Conservation (phyloP, 805 yeast species). For the Phaffomyces thermotolerans region DNA sequence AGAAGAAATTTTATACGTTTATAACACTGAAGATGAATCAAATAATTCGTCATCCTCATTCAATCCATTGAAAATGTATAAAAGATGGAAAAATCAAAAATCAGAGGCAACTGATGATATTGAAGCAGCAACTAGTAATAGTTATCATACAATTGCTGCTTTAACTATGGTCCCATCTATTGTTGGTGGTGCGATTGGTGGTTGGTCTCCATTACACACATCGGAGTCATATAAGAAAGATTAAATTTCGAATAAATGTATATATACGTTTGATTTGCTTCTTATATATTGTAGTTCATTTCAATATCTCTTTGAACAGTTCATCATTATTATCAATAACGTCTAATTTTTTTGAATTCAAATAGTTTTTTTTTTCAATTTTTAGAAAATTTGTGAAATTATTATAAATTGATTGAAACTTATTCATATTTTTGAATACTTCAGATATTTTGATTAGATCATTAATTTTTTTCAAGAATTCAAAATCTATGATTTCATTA, state of each 20-base stretch:
- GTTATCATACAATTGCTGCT: constrained; percentile 30
- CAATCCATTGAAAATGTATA: constrained; percentile 21
- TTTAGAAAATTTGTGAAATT: constrained; percentile 39
- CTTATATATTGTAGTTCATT: background rate
- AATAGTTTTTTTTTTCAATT: constrained; percentile 28
- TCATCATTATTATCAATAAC: constrained; percentile 16
- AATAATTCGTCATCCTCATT: background rate
- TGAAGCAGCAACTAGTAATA: constrained; percentile 8
- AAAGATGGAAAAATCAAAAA: constrained; percentile 19
- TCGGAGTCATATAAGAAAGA: background rate
- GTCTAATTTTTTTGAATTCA: constrained; percentile 19
- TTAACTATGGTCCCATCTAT: constrained; percentile 47
- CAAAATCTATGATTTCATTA: constrained; percentile 25
- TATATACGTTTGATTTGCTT: background rate
- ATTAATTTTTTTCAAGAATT: constrained; percentile 36
- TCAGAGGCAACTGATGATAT: constrained; percentile 9
- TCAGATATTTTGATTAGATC: constrained; percentile 43
- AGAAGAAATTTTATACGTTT: constrained; percentile 23
- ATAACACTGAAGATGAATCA: constrained; percentile 8
- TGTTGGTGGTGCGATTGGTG: constrained; percentile 53
- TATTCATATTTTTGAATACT: constrained; percentile 44
- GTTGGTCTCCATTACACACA: constrained; percentile 31
- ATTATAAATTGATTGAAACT: constrained; percentile 44
- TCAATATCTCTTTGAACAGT: constrained; percentile 11
- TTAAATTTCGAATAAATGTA: background rate